Conservation (phyloP, 805 yeast genomes). For the Cyberlindnera euphorbiae region DNA sequence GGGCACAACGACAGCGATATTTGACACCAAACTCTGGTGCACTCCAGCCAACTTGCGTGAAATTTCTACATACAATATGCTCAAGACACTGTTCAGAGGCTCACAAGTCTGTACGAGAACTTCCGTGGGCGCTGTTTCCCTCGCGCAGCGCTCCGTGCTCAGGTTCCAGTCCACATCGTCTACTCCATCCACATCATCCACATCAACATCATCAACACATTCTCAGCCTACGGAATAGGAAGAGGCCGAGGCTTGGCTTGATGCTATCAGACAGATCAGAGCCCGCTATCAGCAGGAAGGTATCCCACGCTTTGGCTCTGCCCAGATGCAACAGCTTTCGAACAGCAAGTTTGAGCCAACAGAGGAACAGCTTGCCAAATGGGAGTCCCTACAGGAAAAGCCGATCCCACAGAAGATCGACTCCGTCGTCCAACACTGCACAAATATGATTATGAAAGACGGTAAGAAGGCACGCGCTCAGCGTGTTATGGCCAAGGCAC, state of each 20-base stretch:
- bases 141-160: background rate
- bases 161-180: conserved; percentile 13
- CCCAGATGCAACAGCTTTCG: conserved; percentile 21
- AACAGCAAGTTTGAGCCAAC: conserved; percentile 49
- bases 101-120: conserved; percentile 1
- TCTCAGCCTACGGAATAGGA: conserved; percentile 14
- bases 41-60: no score
- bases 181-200: conserved; percentile 2
- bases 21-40: no score
- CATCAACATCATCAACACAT: conserved; percentile 2
- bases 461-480: conserved; percentile 85
- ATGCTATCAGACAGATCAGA: conserved; percentile 36
- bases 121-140: background rate
- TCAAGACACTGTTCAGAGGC: conserved; percentile 11
- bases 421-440: conserved; percentile 70
- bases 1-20: background rate
- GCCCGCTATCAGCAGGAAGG: conserved; percentile 28
- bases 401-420: conserved; percentile 61
- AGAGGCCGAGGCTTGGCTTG: conserved; percentile 40
- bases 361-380: conserved; percentile 57
- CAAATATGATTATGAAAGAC: conserved; percentile 86
- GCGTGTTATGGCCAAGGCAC: conserved; percentile 65
- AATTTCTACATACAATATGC: no score
- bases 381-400: conserved; percentile 41
- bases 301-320: conserved; percentile 28